Evolutionary conservation across 768 basidiomycete species (phyloP).

Genomic region (Mycena rosella): DNA sequence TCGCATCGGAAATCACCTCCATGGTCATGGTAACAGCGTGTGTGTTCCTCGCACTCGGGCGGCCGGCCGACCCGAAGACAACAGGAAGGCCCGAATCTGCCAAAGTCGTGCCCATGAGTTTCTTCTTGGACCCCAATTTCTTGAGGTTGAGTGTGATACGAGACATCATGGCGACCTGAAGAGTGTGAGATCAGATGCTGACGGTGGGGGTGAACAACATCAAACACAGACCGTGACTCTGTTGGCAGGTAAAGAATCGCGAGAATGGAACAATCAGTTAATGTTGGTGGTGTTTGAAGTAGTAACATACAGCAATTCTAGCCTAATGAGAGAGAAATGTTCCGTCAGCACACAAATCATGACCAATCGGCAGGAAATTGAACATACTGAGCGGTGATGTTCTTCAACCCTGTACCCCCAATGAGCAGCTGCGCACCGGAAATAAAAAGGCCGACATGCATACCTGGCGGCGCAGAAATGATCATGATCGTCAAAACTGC

Average conservation of each 20-base stretch:
- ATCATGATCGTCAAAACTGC: constrained; percentile 62
- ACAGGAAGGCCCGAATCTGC: no score
- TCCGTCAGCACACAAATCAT: no score
- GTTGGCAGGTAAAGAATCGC: no score
- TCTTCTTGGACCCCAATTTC: no score
- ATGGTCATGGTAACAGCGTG: no score
- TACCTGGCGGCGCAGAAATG: constrained; percentile 52
- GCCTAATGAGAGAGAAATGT: constrained; percentile 42
- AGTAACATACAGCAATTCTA: constrained; percentile 56
- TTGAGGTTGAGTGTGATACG: constrained; percentile 74
- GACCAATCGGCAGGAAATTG: no score
- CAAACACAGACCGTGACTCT: constrained; percentile 47
- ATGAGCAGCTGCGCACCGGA: neutral
- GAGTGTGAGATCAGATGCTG: neutral
- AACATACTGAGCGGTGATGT: constrained; percentile 62
- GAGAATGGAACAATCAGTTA: constrained; percentile 9
- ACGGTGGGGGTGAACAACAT: constrained; percentile 3
- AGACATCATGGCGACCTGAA: constrained; percentile 74
- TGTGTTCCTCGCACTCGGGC: no score
- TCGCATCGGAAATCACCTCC: no score
- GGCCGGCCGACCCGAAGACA: no score
- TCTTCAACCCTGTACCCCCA: constrained; percentile 51
- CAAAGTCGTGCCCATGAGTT: no score
- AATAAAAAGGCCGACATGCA: neutral
- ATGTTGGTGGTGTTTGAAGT: constrained; percentile 19